Conservation (phyloP, 257 asterid genomes). For the Solanum pinnatisectum region DNA sequence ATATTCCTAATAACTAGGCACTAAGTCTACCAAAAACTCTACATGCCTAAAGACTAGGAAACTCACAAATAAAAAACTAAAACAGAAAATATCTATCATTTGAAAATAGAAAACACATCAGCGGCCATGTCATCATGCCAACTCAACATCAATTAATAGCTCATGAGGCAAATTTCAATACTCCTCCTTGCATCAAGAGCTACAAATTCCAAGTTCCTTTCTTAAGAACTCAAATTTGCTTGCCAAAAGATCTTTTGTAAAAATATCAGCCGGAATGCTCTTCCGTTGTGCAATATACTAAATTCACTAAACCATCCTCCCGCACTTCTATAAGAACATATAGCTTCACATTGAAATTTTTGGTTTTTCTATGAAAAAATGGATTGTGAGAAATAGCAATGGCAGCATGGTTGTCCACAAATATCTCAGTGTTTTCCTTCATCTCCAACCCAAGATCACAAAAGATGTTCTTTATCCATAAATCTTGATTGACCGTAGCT, state of each 20-base stretch:
- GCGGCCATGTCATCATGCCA: neutral
- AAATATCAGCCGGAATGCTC: neutral
- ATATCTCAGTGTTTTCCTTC: neutral
- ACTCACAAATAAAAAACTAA: neutral
- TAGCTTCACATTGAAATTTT: neutral
- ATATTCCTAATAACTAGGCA: neutral
- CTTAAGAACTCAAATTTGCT: neutral
- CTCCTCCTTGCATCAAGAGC: neutral
- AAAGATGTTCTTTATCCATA: neutral
- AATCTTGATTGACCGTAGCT: neutral
- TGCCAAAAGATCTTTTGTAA: neutral
- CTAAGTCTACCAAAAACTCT: neutral
- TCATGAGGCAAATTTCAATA: neutral
- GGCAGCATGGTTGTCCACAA: no score
- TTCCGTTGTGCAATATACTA: neutral
- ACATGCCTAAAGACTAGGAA: neutral
- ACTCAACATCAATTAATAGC: neutral
- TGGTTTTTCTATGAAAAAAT: neutral
- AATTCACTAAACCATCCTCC: neutral
- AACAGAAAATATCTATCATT: neutral
- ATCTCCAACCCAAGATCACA: neutral
- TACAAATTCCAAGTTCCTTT: neutral
- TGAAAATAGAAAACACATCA: neutral
- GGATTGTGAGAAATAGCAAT: no score
- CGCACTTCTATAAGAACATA: neutral